Base-by-base conservation (phyloP, 2,329 filamentous ascomycete species). In the Exophiala viscosa region DNA sequence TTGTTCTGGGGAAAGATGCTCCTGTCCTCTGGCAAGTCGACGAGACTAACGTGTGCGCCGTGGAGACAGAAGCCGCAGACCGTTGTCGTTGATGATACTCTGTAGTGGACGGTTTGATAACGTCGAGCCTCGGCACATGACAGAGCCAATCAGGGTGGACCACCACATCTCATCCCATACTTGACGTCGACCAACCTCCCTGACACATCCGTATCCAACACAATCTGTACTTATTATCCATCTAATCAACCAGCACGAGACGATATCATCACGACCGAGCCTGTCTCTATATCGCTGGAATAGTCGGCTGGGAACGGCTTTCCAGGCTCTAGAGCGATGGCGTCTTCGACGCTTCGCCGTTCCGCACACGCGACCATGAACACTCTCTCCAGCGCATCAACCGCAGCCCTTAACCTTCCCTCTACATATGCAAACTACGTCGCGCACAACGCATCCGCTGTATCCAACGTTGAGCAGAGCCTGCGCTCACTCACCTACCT, bases 401-500 rank as follows among this genome's bases (percentile, higher is more conserved):
- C 56, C 23, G 45, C 56, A 17, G 55, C 55, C 38, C 50, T 55
- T 32, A 58, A 53, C 23, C 52, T 64, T 5, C 60, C 60, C 28
- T 52, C 59, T 15, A 56, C 58, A 14, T 95, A 95, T 71, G 84
- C 85, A 65, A 86, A 93, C 60, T 96, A 97, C 73, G 92, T 99
- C 75, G 87, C 88, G 58, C 93, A 92, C 74, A 99, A 99, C 70
- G 85, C 90, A 56, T 87, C 90, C 66, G 90, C 95, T 54, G 90
- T 99, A 48, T 89, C 90, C 45, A 91, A 96, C 74, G 92, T 99
- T 59, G 93, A 99, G 75, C 95, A 89, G 58, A 90, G 90, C 11
- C 75, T 99, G 66, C 84, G 93, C 35, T 96, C 90, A 23, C 74
- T 99, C 60, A 96, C 92, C 43, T 99, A 99, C 69, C 90, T 99